Evolutionary conservation across 352 stramenopile genomes (phyloP).

Genomic region (Pythium coloratum): DNA sequence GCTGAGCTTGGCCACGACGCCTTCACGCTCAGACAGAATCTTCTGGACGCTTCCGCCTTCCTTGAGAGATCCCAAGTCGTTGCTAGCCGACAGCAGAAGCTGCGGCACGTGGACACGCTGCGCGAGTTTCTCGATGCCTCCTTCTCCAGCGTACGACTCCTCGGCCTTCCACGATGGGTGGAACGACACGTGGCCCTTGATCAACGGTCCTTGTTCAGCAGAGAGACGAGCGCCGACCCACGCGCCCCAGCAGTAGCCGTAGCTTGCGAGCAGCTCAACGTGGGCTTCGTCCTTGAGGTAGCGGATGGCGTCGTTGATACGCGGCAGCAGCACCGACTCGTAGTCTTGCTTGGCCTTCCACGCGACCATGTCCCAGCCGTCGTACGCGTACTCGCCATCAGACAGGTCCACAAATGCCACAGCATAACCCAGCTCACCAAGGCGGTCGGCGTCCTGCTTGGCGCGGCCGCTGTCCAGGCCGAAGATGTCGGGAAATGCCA

Average conservation of each 20-base stretch:
- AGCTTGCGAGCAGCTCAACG: conserved; percentile 23
- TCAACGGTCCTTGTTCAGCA: conserved; percentile 13
- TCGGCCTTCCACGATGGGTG: conserved; percentile 38
- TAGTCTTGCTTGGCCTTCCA: conserved; percentile 24
- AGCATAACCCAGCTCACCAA: conserved; percentile 48
- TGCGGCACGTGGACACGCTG: conserved; percentile 41
- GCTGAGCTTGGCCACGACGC: neutral
- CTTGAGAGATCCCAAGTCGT: conserved; percentile 40
- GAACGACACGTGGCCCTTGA: conserved; percentile 32
- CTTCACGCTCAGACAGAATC: conserved; percentile 26
- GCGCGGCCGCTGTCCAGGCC: conserved; percentile 49
- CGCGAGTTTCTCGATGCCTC: conserved; percentile 40
- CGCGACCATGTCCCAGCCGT: conserved; percentile 22
- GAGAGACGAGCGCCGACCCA: conserved; percentile 31
- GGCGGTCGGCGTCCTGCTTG: conserved; percentile 46
- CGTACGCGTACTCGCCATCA: conserved; percentile 32
- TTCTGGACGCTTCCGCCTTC: conserved; percentile 30
- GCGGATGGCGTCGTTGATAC: conserved; percentile 31
- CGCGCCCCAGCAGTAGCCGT: conserved; percentile 35
- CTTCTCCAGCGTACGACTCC: conserved; percentile 32
- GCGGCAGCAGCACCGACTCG: conserved; percentile 17
- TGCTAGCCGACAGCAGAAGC: conserved; percentile 36
- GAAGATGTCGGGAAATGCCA: conserved; percentile 52
- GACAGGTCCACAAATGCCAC: conserved; percentile 47
- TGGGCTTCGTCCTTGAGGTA: conserved; percentile 35